Conservation (phyloP, 441 rosid species). For the Syzygium malaccense region DNA sequence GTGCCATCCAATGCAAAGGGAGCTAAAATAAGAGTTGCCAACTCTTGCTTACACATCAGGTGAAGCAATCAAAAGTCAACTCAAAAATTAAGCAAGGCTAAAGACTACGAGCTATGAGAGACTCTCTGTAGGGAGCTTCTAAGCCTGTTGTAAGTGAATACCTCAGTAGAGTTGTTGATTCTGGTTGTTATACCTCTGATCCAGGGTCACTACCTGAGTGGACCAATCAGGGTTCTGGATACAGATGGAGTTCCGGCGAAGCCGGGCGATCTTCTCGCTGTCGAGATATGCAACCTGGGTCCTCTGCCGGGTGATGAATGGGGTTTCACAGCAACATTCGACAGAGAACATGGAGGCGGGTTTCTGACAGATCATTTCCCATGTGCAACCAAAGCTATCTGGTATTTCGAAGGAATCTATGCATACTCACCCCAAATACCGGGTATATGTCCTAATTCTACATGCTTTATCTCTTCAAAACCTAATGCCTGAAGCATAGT, state of each 20-base stretch:
- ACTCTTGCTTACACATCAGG: too few relatives aligned
- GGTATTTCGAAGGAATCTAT: constrained; percentile 91
- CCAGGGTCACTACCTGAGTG: constrained; percentile 83
- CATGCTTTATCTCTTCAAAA: neutral
- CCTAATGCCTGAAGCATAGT: neutral
- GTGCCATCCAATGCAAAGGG: neutral
- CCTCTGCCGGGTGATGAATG: constrained; percentile 89
- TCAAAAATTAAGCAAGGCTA: neutral
- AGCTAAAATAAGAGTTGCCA: too few relatives aligned
- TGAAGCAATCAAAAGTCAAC: neutral
- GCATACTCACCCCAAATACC: constrained; percentile 89
- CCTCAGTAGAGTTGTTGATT: neutral
- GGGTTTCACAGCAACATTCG: constrained; percentile 80
- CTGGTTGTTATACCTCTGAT: neutral
- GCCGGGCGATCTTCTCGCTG: constrained; percentile 75
- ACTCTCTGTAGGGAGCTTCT: neutral
- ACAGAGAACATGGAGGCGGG: constrained; percentile 91
- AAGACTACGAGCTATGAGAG: neutral
- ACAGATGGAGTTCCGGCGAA: constrained; percentile 57
- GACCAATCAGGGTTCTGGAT: constrained; percentile 66
- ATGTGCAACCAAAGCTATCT: constrained; percentile 80
- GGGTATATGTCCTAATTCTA: constrained; percentile 24
- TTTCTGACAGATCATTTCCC: constrained; percentile 93
- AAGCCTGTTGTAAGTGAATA: neutral
- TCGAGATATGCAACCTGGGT: constrained; percentile 86